Evolutionary conservation across 2,329 filamentous ascomycete genomes (phyloP).

Genomic region (Alternaria conjuncta): DNA sequence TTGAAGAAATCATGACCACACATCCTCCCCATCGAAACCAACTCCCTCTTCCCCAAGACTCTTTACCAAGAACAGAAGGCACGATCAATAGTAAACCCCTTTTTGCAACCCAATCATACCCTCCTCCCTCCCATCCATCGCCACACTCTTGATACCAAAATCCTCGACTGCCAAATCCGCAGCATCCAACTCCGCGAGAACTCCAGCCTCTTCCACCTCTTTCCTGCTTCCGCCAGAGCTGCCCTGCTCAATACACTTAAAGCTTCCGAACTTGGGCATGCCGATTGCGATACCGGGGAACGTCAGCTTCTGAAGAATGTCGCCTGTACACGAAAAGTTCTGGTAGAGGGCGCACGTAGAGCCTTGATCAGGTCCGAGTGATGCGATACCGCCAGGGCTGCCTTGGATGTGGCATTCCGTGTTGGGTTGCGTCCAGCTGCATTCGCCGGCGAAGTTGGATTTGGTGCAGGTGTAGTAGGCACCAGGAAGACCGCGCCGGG

Average conservation of each 20-base stretch:
- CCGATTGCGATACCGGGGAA: constrained; percentile 32
- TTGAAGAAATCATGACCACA: background rate
- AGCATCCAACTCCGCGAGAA: constrained; percentile 24
- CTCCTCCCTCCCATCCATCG: constrained; percentile 34
- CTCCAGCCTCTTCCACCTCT: constrained; percentile 1
- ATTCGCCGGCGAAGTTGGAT: constrained; percentile 36
- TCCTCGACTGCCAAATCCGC: constrained; percentile 34
- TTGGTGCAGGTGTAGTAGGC: constrained; percentile 43
- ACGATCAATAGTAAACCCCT: constrained; percentile 32
- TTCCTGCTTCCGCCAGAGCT: background rate
- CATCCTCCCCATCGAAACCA: background rate
- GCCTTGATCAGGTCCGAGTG: constrained; percentile 42
- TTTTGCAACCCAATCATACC: constrained; percentile 45
- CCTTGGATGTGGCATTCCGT: constrained; percentile 34
- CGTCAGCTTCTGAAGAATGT: constrained; percentile 21
- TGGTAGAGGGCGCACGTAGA: constrained; percentile 37
- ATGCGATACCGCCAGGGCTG: constrained; percentile 27
- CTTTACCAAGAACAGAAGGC: background rate
- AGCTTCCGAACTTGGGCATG: constrained; percentile 31
- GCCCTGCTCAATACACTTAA: constrained; percentile 31
- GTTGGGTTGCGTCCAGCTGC: constrained; percentile 36
- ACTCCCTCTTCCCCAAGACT: background rate
- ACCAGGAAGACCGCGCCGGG: constrained; percentile 42
- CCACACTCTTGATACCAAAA: constrained; percentile 22
- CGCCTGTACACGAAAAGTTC: constrained; percentile 29